Evolutionary conservation across 106 monocot species (phyloP), one percentile per base, ranked within the genome.

Genomic region (Cymbidium sinense): DNA sequence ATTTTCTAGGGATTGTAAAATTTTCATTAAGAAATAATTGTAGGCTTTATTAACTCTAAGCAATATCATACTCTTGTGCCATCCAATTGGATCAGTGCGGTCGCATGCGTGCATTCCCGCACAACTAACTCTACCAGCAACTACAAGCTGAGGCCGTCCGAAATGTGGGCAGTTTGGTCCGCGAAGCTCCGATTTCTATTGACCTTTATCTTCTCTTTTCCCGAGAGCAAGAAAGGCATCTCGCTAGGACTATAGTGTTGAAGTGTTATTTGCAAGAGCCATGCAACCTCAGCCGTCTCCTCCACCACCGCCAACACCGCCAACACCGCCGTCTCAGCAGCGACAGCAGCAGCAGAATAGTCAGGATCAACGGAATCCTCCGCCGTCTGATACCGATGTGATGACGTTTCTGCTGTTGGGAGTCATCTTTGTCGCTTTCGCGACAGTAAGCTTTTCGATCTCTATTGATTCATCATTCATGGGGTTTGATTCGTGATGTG

Each of bases 401-500:
- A 33, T 77, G 77, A 43, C 80, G 61, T 43, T 71, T 41, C 5
- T 70, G 29, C 37, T 78, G 5, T 12, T 33, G 34, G 62, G 35
- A 19, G 18, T 73, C 50, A 19, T 85, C 50, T 75, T 36, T 51
- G 21, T 81, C 65, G 61, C 44, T n/a, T 43, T 75, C 36, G 23
- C 61, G 61, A 50, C 50, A 58, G 85, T 85, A 74, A 84, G 76
- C 28, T 12, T 2, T 74, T 13, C 7, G 25, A 43, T 71, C 35
- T 34, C 11, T n/a, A 47, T 20, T 43, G 7, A 34, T 33, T 76
- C 23, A 67, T 71, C n/a, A 21, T 71, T 69, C 6, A 2, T 33
- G 15, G 69, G 69, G 47, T 47, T 67, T 33, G 2, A 33, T 36
- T 4, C 20, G 7, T 39, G 37, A 39, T 39, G 20, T 21, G 58